phyloP scores from a whole-genome alignment of 257 asterid species.

The Solanum raphanifolium region DNA sequence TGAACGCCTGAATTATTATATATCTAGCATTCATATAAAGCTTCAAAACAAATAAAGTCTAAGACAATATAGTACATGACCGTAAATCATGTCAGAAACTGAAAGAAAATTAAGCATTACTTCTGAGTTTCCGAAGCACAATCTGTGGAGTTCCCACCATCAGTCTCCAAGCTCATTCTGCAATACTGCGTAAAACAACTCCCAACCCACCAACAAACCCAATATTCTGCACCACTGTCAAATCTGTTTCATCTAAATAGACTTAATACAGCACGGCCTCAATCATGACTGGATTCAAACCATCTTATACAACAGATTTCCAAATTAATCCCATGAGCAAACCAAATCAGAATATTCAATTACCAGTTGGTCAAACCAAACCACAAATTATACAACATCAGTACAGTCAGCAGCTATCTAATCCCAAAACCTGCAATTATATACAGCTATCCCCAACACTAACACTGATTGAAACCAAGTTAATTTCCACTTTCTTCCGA shows the following conservation, averaged over 20 bases:
- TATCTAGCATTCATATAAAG: not conserved
- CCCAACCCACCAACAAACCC: not conserved
- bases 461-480: not conserved
- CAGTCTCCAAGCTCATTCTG: conserved; percentile 61
- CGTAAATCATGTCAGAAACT: not conserved
- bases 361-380: not conserved
- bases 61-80: not conserved
- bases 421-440: not conserved
- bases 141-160: conserved; percentile 32
- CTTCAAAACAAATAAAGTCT: conserved; percentile 3
- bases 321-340: not conserved
- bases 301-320: not conserved
- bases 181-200: not conserved
- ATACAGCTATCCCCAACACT: not conserved
- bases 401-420: not conserved
- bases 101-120: conserved; percentile 28
- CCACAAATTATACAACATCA: not conserved
- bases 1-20: conserved; percentile 45
- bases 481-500: not conserved
- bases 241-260: not conserved
- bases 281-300: not conserved
- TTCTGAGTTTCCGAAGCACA: conserved; percentile 9
- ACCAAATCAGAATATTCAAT: not conserved
- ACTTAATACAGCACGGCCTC: not conserved
- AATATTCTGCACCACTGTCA: not conserved